Evolutionary conservation across 306 rosid genomes (phyloP), one percentile per base, ranked within the genome.

Genomic region (Fagus crenata): DNA sequence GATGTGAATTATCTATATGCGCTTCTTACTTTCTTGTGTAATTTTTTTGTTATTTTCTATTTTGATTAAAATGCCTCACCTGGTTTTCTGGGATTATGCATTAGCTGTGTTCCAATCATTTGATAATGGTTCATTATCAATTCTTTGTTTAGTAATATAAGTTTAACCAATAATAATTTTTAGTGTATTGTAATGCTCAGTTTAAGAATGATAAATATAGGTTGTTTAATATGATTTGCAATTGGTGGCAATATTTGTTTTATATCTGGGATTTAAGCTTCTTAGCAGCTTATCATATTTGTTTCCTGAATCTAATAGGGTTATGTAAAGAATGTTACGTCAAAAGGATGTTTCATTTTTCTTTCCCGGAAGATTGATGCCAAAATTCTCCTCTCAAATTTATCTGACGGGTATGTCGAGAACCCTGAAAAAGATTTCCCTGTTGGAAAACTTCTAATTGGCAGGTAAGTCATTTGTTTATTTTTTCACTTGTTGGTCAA

Each of bases 341-440:
- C 97, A 67, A 95, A 92, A 85, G 99, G 97, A 58, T 95, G 99
- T 78, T 95, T 92, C 81, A 87, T 95, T 77, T 14, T 82, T 33
- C 92, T 95, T 42, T 92, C 99, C 4, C 87, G 97, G 65, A 87
- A 87, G 69, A 75, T 92, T 83, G 99, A 95, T 75, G 99, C 97
- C 56, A 95, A 72, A 84, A 75, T 95, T 85, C 99, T 89, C 37
- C 67, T 92, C 67, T 92, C 97, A 40, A 95, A 95, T 84, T 76
- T 95, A 67, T 90, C 97, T 0, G 87, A 95, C 75, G 88, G 87
- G 73, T 95, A 67, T 84, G 83, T 95, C 54, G 69, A 84, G 49
- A 85, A 88, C 81, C 97, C 82, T 0, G 93, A 73, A 78, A 88
- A 88, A 69, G 93, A 92, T 49, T 95, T 88, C 75, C 96, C 99